phyloP scores from a whole-genome alignment of 208 protist genomes.

The Acanthamoeba royreba region DNA sequence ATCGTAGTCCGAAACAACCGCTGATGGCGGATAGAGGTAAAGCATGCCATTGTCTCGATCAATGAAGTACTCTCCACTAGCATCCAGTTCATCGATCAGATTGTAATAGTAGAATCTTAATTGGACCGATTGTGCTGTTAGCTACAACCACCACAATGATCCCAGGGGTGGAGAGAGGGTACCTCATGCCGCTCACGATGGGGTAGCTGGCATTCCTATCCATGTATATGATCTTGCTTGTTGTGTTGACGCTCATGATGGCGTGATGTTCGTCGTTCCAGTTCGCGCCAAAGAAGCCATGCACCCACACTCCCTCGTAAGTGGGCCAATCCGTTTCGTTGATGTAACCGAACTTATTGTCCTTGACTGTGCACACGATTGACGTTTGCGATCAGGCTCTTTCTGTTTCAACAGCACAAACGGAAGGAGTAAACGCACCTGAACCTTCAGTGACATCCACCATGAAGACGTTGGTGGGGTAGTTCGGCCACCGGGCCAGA shows the following conservation, averaged over 20 bases:
- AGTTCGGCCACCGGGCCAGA: neutral
- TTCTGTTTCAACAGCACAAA: neutral
- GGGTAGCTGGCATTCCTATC: neutral
- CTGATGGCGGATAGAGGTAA: neutral
- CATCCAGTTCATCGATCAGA: neutral
- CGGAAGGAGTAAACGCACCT: neutral
- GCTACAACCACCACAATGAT: no score
- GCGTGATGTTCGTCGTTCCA: neutral
- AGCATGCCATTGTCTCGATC: neutral
- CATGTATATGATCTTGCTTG: neutral
- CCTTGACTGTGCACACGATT: neutral
- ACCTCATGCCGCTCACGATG: neutral
- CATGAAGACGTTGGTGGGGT: neutral
- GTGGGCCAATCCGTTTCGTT: neutral
- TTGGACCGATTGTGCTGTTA: no score
- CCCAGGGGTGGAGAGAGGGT: no score
- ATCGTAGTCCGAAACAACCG: neutral
- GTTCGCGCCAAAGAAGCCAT: neutral
- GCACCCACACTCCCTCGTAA: neutral
- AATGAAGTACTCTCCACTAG: neutral
- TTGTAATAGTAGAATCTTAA: conserved; percentile 24
- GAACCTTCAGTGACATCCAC: neutral
- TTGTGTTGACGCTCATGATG: neutral
- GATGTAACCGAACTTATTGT: neutral
- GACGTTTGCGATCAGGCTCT: no score